Conservation (phyloP, 805 yeast genomes). For the Schizosaccharomyces lindneri region DNA sequence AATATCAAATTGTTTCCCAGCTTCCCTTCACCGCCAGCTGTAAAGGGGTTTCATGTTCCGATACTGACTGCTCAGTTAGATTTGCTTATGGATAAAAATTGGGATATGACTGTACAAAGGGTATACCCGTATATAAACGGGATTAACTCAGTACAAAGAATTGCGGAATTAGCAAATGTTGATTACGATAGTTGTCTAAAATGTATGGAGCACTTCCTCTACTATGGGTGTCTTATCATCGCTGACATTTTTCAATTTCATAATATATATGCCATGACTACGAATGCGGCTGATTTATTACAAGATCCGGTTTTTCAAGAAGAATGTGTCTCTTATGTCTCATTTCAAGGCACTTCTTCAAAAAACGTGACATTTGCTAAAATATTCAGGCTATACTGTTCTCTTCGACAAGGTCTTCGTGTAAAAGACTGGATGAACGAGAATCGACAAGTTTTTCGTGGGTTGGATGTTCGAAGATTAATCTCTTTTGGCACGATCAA, state of each 20-base stretch:
- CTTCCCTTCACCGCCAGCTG: constrained; percentile 52
- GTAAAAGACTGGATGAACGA: constrained; percentile 62
- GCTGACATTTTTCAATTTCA: constrained; percentile 74
- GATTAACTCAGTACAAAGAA: constrained; percentile 51
- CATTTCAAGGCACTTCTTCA: constrained; percentile 16
- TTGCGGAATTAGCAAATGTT: constrained; percentile 58
- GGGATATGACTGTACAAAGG: constrained; percentile 93
- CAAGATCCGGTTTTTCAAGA: constrained; percentile 39
- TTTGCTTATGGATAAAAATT: constrained; percentile 57
- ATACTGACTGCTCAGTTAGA: constrained; percentile 58
- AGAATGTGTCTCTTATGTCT: constrained; percentile 67
- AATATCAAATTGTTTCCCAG: constrained; percentile 86
- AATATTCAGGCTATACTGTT: constrained; percentile 37
- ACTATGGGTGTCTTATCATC: constrained; percentile 62
- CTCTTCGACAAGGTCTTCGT: constrained; percentile 53
- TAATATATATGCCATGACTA: constrained; percentile 73
- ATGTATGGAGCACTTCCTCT: constrained; percentile 64
- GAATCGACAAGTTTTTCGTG: constrained; percentile 28
- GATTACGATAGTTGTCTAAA: constrained; percentile 55
- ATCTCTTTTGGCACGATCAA: constrained; percentile 66
- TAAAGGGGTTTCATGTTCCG: constrained; percentile 72
- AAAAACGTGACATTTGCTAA: not conserved
- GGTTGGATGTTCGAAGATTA: constrained; percentile 64
- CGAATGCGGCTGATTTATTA: constrained; percentile 43
- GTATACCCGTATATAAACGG: constrained; percentile 63